Evolutionary conservation across 1,284 basidiomycete species (phyloP).

Genomic region (Butyriboletus appendiculatus): DNA sequence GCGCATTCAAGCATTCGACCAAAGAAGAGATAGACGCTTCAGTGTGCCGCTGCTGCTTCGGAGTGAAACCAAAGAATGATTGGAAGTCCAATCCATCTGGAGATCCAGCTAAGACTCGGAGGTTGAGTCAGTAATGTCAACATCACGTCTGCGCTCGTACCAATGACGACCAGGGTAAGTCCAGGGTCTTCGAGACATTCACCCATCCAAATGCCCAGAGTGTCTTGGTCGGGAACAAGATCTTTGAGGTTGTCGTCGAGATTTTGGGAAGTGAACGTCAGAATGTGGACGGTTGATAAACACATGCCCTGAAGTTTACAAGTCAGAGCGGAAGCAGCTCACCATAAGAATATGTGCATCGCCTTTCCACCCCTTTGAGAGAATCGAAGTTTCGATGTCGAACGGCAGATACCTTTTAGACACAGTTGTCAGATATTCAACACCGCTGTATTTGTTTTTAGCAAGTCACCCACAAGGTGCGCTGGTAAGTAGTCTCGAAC

Average conservation of each 20-base stretch:
- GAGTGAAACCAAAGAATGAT: background rate
- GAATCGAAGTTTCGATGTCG: background rate
- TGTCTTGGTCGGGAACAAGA: background rate
- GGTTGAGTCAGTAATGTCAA: background rate
- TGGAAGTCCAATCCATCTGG: background rate
- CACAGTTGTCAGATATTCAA: background rate
- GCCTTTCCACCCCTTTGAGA: background rate
- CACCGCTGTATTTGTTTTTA: too few relatives aligned
- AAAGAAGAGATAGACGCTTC: background rate
- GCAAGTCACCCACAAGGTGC: too few relatives aligned
- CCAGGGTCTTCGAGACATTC: conserved; percentile 3
- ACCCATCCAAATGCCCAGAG: background rate
- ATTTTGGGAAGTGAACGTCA: background rate
- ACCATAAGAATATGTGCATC: background rate
- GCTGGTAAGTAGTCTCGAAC: too few relatives aligned
- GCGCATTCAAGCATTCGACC: conserved; percentile 1
- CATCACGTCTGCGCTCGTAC: background rate
- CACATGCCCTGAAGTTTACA: background rate
- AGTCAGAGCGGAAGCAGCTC: background rate
- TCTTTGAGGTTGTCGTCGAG: background rate
- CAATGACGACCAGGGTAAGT: conserved; percentile 1
- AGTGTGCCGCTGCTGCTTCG: background rate
- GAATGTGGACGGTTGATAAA: background rate
- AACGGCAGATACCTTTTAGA: background rate
- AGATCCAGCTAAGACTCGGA: background rate